Percentiles rank a stretch among this genome's conserved stretches.
These are phyloP conservation scores for Syzygium aqueum DNA, from an alignment of 345 rosid species.

Conservation along the genomic window DNA sequence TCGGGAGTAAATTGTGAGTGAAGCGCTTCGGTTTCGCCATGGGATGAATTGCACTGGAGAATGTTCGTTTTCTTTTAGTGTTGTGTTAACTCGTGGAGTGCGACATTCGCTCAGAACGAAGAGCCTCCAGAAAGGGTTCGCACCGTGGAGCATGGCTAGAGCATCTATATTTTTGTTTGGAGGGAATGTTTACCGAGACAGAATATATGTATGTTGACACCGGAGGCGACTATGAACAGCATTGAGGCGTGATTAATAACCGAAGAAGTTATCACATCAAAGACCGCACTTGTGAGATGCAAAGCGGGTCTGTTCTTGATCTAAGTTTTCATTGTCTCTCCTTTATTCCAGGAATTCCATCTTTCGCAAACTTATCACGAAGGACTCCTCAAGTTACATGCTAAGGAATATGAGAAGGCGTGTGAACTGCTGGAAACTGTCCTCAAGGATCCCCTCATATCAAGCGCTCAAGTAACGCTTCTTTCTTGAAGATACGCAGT, in stretches of 20 bases:
- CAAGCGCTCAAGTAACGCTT: slow-evolving; percentile 51
- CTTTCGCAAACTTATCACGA: slow-evolving; percentile 85
- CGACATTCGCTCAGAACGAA: neutral
- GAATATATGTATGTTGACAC: neutral
- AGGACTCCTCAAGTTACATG: slow-evolving; percentile 82
- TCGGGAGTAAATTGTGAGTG: neutral
- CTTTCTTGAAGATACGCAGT: neutral
- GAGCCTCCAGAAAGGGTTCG: neutral
- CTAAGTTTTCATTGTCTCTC: neutral
- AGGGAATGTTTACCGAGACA: neutral
- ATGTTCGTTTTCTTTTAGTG: neutral
- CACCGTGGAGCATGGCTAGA: neutral
- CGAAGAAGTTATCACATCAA: neutral
- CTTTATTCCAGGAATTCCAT: slow-evolving; percentile 68
- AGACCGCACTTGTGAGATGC: neutral
- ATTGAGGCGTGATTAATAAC: neutral
- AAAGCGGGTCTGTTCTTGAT: neutral
- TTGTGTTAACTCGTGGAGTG: neutral
- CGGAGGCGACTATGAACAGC: neutral
- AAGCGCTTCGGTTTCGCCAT: neutral
- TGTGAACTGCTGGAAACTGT: slow-evolving; percentile 67
- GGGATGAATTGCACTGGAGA: neutral
- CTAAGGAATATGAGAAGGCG: slow-evolving; percentile 81
- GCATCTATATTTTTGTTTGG: neutral
- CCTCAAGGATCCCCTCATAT: slow-evolving; percentile 72